Conservation (phyloP, 345 rosid species). For the Rhizophora mangle region DNA sequence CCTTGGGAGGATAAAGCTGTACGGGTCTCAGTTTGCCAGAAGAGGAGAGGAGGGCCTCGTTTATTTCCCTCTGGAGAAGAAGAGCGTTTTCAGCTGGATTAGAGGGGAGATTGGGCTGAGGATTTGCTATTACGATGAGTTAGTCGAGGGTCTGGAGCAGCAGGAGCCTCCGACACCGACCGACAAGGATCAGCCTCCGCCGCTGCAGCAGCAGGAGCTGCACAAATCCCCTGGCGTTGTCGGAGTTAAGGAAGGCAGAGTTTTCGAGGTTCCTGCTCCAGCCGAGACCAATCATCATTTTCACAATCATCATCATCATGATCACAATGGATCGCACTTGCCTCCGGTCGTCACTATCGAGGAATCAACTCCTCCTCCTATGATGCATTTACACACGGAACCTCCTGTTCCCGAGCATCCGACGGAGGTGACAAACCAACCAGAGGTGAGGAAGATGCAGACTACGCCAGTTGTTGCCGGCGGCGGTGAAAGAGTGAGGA, state of each 20-base stretch:
- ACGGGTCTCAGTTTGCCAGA: slow-evolving; percentile 67
- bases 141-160: slow-evolving; percentile 43
- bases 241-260: slow-evolving; percentile 57
- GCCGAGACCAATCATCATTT: slow-evolving; percentile 26
- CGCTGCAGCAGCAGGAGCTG: slow-evolving; percentile 16
- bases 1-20: slow-evolving; percentile 82
- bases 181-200: slow-evolving; percentile 21
- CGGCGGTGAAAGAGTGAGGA: slow-evolving; percentile 56
- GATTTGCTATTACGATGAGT: slow-evolving; percentile 75
- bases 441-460: slow-evolving; percentile 80
- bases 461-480: slow-evolving; percentile 16
- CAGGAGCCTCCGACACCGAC: slow-evolving; percentile 29
- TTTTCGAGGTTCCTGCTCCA: slow-evolving; percentile 40
- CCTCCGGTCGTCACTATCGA: slow-evolving; percentile 54
- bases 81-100: slow-evolving; percentile 91
- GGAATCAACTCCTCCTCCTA: slow-evolving; percentile 48
- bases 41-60: slow-evolving; percentile 78
- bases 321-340: slow-evolving; percentile 30
- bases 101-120: slow-evolving; percentile 80
- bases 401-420: slow-evolving; percentile 21
- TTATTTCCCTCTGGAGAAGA: slow-evolving; percentile 76
- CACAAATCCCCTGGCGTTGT: slow-evolving; percentile 35
- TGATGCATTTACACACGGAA: slow-evolving; percentile 11
- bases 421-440: slow-evolving; percentile 27
- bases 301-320: slow-evolving; percentile 3